A percentile compares a stretch with the other conserved stretches of the same genome.
Evolutionary conservation across 495 filamentous ascomycete genomes (phyloP).

Genomic region (Stereocaulon alpinum): DNA sequence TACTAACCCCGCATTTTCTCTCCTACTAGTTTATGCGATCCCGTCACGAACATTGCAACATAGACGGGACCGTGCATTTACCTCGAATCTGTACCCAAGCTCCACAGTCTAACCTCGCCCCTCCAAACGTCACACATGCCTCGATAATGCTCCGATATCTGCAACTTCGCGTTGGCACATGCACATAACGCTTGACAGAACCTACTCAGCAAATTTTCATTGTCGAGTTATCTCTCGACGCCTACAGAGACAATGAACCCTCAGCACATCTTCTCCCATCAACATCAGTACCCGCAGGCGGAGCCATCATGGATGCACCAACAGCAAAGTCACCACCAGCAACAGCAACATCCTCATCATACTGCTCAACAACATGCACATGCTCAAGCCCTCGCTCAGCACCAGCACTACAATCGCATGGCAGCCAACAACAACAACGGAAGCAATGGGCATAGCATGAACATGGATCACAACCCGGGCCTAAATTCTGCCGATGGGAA

Average conservation of each 20-base stretch:
- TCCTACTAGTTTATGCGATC: neutral
- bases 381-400: constrained; percentile 54
- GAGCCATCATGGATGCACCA: constrained; percentile 73
- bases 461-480: constrained; percentile 46
- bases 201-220: neutral
- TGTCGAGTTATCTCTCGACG: constrained; percentile 1
- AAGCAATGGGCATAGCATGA: constrained; percentile 32
- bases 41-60: neutral
- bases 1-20: neutral
- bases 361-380: constrained; percentile 54
- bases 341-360: constrained; percentile 48
- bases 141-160: constrained; percentile 11
- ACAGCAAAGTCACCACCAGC: constrained; percentile 49
- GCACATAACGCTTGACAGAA: constrained; percentile 1
- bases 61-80: neutral
- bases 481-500: constrained; percentile 41
- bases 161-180: constrained; percentile 5
- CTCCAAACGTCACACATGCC: neutral
- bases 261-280: constrained; percentile 60
- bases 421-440: constrained; percentile 41
- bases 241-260: constrained; percentile 9
- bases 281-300: constrained; percentile 70
- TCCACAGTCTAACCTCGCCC: neutral
- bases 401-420: constrained; percentile 73
- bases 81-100: neutral